Evolutionary conservation across 805 yeast genomes (phyloP).

Genomic region (Ogataea salicorniae): DNA sequence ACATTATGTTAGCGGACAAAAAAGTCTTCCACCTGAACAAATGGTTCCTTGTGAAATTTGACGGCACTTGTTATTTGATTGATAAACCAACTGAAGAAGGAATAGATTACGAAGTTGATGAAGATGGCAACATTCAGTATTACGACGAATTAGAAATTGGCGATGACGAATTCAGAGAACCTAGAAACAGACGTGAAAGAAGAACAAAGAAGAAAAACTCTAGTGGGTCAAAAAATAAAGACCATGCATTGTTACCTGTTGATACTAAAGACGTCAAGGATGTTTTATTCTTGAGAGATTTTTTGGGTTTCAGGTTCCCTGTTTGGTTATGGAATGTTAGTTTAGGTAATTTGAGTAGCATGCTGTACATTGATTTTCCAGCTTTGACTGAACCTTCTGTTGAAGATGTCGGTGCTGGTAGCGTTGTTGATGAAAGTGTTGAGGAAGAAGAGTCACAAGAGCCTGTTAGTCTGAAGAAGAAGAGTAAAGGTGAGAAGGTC

Average conservation of each 20-base stretch:
- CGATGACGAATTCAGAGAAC: background rate
- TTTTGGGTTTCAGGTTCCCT: conserved; percentile 40
- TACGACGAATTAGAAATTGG: conserved; percentile 6
- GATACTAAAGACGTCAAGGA: conserved; percentile 43
- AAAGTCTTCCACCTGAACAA: conserved; percentile 41
- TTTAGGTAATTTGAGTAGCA: conserved; percentile 30
- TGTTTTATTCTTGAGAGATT: conserved; percentile 45
- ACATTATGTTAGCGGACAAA: conserved; percentile 39
- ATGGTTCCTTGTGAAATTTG: conserved; percentile 49
- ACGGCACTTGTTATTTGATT: conserved; percentile 51
- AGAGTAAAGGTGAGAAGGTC: conserved; percentile 37
- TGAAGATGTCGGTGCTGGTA: background rate
- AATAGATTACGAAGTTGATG: conserved; percentile 19
- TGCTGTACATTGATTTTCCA: background rate
- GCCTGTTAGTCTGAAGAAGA: conserved; percentile 21
- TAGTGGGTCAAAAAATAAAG: background rate
- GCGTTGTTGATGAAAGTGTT: conserved; percentile 2
- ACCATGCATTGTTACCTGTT: conserved; percentile 32
- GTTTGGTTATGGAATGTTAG: conserved; percentile 39
- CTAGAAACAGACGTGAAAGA: conserved; percentile 15
- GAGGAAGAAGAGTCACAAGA: background rate
- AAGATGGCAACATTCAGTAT: conserved; percentile 13
- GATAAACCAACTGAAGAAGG: conserved; percentile 35
- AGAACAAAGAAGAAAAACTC: conserved; percentile 8
- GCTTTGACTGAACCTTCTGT: background rate